Conservation (phyloP, 2,329 filamentous ascomycete genomes). For the Botrytis aclada region DNA sequence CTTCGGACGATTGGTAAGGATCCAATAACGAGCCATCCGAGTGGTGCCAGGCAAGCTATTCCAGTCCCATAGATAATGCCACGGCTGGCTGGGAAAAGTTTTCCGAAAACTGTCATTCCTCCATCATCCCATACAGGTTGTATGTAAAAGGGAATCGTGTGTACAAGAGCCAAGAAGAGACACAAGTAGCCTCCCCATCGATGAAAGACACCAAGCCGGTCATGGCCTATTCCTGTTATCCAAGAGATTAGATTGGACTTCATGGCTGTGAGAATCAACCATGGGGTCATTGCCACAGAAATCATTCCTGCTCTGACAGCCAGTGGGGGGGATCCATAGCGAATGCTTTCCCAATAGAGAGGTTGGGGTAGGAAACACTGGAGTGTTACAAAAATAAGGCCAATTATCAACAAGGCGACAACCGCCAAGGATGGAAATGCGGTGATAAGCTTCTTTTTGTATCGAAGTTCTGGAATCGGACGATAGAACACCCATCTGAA, state of each 20-base stretch:
- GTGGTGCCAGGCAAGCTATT: conserved; percentile 74
- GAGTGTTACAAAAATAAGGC: conserved; percentile 69
- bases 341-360: conserved; percentile 84
- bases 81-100: conserved; percentile 62
- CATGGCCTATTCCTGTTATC: conserved; percentile 86
- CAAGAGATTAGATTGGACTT: conserved; percentile 84
- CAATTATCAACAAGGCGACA: conserved; percentile 62
- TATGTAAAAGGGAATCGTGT: conserved; percentile 85
- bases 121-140: conserved; percentile 82
- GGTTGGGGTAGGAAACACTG: conserved; percentile 87
- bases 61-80: conserved; percentile 83
- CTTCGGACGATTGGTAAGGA: conserved; percentile 77
- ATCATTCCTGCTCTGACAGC: conserved; percentile 90
- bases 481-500: conserved; percentile 88
- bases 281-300: conserved; percentile 84
- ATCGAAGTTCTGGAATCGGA: conserved; percentile 70
- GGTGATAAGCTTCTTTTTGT: conserved; percentile 62
- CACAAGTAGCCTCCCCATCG: conserved; percentile 88
- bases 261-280: conserved; percentile 86
- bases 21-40: conserved; percentile 79
- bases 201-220: conserved; percentile 88
- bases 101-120: conserved; percentile 66
- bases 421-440: conserved; percentile 80
- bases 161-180: conserved; percentile 76
- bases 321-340: conserved; percentile 81